Percentiles rank a stretch among this genome's conserved stretches.
phyloP scores from a whole-genome alignment of 2,329 filamentous ascomycete genomes.

The Trichoderma arundinaceum region DNA sequence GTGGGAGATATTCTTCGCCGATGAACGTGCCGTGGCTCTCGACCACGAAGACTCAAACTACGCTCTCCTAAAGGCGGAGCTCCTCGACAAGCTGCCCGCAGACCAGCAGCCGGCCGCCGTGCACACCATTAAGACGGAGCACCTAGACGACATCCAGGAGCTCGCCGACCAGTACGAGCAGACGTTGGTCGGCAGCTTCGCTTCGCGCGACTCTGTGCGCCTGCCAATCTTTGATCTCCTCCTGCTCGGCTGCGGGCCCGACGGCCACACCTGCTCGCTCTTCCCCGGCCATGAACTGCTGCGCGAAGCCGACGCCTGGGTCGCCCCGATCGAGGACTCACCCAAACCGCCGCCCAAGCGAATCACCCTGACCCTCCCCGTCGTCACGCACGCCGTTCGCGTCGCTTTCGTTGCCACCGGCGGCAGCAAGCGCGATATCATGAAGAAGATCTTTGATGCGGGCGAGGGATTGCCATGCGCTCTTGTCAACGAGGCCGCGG shows the following conservation, averaged over 20 bases:
- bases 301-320: conserved; percentile 88
- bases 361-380: conserved; percentile 90
- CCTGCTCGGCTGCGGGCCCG: conserved; percentile 90
- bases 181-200: conserved; percentile 82
- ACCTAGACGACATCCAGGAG: conserved; percentile 82
- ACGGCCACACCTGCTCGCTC: conserved; percentile 95
- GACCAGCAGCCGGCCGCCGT: conserved; percentile 70
- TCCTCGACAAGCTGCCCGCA: conserved; percentile 84
- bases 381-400: conserved; percentile 83
- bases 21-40: conserved; percentile 92
- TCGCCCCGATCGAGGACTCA: conserved; percentile 87
- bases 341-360: conserved; percentile 91
- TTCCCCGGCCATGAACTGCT: conserved; percentile 90
- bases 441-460: conserved; percentile 90
- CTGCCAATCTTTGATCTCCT: conserved; percentile 94
- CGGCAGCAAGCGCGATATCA: conserved; percentile 83
- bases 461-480: conserved; percentile 81
- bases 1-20: conserved; percentile 99
- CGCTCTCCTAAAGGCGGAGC: conserved; percentile 80
- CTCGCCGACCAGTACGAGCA: conserved; percentile 94
- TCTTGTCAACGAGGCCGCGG: conserved; percentile 82
- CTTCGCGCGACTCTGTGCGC: conserved; percentile 90
- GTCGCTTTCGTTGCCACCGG: conserved; percentile 94
- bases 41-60: conserved; percentile 96
- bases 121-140: conserved; percentile 72